A percentile compares a stretch with the other conserved stretches of the same genome.
Conservation (phyloP, 805 yeast genomes). For the Pichia sporocuriosa region DNA sequence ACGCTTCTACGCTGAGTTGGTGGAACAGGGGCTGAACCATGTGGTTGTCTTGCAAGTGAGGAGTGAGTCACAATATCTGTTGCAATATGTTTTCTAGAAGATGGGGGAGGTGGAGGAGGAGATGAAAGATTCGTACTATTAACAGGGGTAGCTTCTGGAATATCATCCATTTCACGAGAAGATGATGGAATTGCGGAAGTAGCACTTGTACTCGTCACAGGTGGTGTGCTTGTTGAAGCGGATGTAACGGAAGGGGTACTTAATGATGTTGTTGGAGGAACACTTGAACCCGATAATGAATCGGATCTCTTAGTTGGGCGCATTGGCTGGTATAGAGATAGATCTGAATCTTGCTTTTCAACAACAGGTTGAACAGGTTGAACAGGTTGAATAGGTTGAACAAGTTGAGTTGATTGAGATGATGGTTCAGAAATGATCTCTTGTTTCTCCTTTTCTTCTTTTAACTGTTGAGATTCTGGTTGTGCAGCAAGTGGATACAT, state of each 20-base stretch:
- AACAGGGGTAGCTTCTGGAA: slow-evolving; percentile 13
- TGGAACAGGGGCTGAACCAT: slow-evolving; percentile 28
- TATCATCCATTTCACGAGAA: slow-evolving; percentile 7
- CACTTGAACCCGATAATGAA: slow-evolving; percentile 17
- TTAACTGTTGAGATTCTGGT: slow-evolving; percentile 1
- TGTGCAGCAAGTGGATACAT: slow-evolving; percentile 4
- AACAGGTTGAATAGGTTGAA: too few relatives aligned
- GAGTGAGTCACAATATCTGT: neutral
- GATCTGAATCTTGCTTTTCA: slow-evolving; percentile 4
- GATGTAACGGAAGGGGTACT: neutral
- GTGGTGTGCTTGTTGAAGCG: slow-evolving; percentile 1
- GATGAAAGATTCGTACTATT: slow-evolving; percentile 6
- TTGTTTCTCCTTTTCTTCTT: too few relatives aligned
- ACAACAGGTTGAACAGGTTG: neutral
- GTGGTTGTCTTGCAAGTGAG: slow-evolving; percentile 16
- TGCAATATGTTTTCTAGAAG: slow-evolving; percentile 26
- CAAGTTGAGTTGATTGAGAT: too few relatives aligned
- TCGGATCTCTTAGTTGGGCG: slow-evolving; percentile 27
- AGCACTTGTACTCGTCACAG: slow-evolving; percentile 2
- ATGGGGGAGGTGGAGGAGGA: slow-evolving; percentile 31
- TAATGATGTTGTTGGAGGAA: neutral
- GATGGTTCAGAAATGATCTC: too few relatives aligned
- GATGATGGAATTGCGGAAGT: slow-evolving; percentile 3
- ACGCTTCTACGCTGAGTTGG: slow-evolving; percentile 29
- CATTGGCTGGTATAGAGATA: slow-evolving; percentile 20